Evolutionary conservation across 495 filamentous ascomycete genomes (phyloP).

Genomic region (Xylaria sp.): DNA sequence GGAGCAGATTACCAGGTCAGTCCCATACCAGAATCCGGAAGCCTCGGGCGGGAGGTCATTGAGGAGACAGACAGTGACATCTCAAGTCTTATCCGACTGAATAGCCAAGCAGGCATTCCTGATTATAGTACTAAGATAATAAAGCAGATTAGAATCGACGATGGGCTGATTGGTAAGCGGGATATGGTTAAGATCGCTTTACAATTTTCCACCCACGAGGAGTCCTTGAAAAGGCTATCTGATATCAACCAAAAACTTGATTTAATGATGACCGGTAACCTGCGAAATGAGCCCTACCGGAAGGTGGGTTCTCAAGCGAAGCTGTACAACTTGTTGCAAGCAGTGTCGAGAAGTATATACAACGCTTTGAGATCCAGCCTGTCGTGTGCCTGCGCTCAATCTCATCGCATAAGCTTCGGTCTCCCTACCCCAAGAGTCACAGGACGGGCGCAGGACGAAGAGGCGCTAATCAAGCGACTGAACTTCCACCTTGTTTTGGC

Average conservation of each 20-base stretch:
- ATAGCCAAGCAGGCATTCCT: neutral
- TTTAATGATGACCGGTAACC: conserved; percentile 39
- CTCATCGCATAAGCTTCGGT: conserved; percentile 13
- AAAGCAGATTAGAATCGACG: conserved; percentile 12
- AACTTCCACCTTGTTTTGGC: conserved; percentile 16
- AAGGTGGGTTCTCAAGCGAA: conserved; percentile 32
- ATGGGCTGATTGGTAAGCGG: conserved; percentile 12
- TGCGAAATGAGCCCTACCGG: conserved; percentile 41
- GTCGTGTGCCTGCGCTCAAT: conserved; percentile 41
- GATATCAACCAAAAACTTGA: conserved; percentile 45
- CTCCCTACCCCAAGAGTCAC: conserved; percentile 16
- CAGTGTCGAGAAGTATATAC: conserved; percentile 44
- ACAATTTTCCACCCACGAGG: conserved; percentile 36
- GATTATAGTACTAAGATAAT: neutral
- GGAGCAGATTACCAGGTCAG: conserved; percentile 24
- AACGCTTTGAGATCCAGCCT: conserved; percentile 42
- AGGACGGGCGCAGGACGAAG: conserved; percentile 12
- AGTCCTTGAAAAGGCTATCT: conserved; percentile 40
- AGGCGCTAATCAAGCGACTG: conserved; percentile 18
- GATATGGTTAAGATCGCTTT: conserved; percentile 42
- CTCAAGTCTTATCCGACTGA: neutral
- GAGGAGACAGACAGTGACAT: neutral
- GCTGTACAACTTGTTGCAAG: conserved; percentile 37
- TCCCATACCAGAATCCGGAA: neutral
- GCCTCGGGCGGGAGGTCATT: neutral